Evolutionary conservation across 2,329 filamentous ascomycete species (phyloP).

Genomic region (Zasmidium angulare): DNA sequence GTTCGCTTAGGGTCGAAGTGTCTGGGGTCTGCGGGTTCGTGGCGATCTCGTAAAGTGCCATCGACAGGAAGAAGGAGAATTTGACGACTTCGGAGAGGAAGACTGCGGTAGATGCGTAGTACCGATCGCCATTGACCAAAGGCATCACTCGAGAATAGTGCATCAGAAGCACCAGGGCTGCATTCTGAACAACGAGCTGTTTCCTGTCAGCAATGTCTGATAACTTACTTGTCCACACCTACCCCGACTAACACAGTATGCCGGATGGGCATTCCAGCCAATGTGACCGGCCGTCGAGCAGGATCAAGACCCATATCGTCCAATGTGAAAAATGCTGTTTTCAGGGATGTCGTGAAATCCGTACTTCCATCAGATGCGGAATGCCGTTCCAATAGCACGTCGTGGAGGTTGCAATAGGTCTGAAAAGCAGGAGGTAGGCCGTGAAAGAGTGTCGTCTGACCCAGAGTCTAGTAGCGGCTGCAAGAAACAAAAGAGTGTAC

Average conservation of each 20-base stretch:
- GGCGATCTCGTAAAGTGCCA: constrained; percentile 85
- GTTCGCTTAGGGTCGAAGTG: constrained; percentile 54
- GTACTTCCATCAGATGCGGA: not conserved
- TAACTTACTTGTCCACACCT: not conserved
- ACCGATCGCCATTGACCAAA: constrained; percentile 76
- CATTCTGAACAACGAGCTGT: constrained; percentile 78
- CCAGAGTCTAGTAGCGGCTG: not conserved
- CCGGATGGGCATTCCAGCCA: constrained; percentile 64
- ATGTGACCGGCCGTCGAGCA: constrained; percentile 28
- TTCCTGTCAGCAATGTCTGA: not conserved
- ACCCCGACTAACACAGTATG: constrained; percentile 66
- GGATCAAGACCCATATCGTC: constrained; percentile 18
- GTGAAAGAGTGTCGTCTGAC: constrained; percentile 8
- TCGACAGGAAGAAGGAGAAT: constrained; percentile 78
- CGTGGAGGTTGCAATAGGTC: not conserved
- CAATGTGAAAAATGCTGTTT: not conserved
- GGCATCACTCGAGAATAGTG: constrained; percentile 96
- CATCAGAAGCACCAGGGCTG: constrained; percentile 77
- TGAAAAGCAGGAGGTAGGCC: not conserved
- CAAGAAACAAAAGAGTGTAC: constrained; percentile 4
- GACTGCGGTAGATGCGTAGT: constrained; percentile 90
- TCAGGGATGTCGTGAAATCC: not conserved
- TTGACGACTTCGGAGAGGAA: constrained; percentile 93
- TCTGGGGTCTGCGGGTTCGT: constrained; percentile 75
- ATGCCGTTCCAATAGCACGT: not conserved